Conservation (phyloP, 2,329 filamentous ascomycete genomes). For the Arthrobotrys conoides region DNA sequence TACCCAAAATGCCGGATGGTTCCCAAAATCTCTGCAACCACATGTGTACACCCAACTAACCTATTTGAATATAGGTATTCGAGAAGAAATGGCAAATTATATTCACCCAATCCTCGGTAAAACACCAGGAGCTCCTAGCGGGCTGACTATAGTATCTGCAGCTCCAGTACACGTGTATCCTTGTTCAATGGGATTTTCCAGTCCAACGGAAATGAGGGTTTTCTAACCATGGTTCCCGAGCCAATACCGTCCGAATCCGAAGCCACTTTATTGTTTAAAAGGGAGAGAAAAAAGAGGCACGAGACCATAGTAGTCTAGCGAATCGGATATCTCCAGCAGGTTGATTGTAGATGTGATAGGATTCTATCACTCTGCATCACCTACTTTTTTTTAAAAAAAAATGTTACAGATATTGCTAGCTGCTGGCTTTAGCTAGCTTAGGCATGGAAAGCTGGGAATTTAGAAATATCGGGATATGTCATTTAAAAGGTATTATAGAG, state of each 20-base stretch:
- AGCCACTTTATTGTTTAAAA: background rate
- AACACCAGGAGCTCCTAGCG: background rate
- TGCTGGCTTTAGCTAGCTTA: background rate
- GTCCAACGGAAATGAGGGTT: background rate
- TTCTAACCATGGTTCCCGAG: slow-evolving; percentile 4
- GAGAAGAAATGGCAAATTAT: background rate
- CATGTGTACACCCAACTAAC: no score
- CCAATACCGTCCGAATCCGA: background rate
- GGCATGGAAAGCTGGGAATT: background rate
- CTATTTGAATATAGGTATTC: background rate
- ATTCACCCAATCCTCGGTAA: background rate
- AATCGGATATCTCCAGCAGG: slow-evolving; percentile 13
- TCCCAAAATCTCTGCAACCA: background rate
- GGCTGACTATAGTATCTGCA: slow-evolving; percentile 1
- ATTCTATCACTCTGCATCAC: slow-evolving; percentile 12
- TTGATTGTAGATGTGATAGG: slow-evolving; percentile 6
- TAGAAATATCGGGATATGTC: background rate
- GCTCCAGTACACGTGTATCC: slow-evolving; percentile 24
- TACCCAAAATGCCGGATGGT: background rate
- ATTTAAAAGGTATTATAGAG: background rate
- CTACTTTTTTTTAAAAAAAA: background rate
- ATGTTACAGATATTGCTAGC: background rate
- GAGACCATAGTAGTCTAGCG: background rate
- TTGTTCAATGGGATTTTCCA: slow-evolving; percentile 16
- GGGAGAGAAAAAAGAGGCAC: slow-evolving; percentile 2